Evolutionary conservation across 2,329 filamentous ascomycete species (phyloP), one percentile per base, ranked within the genome.

Genomic region (Polytolypa hystricis): DNA sequence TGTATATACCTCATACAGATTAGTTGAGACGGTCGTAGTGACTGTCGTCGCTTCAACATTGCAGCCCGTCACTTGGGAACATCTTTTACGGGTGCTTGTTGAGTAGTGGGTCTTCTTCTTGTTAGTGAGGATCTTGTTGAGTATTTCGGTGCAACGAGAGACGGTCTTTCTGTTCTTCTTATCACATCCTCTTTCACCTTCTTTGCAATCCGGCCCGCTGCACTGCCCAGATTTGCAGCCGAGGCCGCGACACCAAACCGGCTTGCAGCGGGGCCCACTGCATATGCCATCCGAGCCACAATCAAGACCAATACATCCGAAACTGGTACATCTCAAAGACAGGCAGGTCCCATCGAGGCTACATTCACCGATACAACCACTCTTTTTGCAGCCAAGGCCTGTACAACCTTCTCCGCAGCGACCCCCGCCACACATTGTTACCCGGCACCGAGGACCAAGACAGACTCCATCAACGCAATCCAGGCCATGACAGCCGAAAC

Each of bases 381-480:
- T 25, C 8, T 20, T 5, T 34, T 26, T 34, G 18, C 20, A 34
- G 2, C 8, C 7, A 7, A 4, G 3, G 12, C 32, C 32, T 8
- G 5, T 23, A 17, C 20, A 34, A n/a, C 33, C 33, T 5, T 17
- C 33, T 4, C 15, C 3, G n/a, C 33, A 28, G 8, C 27, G 15
- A 11, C n/a, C 10, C 23, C 33, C 33, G 9, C 15, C 25, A 17
- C 33, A 28, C 15, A 10, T 14, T 8, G 23, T 30, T 15, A 28
- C 19, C 6, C 20, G 12, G 10, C 33, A 36, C 7, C 1, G 15
- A 6, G 33, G 33, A 12, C 25, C 25, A 12, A 23, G 20, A 17
- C 33, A 36, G 6, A 28, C 29, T 12, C 25, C 33, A 9, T 30
- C 23, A 12, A 30, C 23, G 25, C 33, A 36, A 20, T 34, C 32